These are phyloP conservation scores for Cylindrodendrum hubeiense DNA, from an alignment of 2,329 filamentous ascomycete genomes.

Conservation along the genomic window DNA sequence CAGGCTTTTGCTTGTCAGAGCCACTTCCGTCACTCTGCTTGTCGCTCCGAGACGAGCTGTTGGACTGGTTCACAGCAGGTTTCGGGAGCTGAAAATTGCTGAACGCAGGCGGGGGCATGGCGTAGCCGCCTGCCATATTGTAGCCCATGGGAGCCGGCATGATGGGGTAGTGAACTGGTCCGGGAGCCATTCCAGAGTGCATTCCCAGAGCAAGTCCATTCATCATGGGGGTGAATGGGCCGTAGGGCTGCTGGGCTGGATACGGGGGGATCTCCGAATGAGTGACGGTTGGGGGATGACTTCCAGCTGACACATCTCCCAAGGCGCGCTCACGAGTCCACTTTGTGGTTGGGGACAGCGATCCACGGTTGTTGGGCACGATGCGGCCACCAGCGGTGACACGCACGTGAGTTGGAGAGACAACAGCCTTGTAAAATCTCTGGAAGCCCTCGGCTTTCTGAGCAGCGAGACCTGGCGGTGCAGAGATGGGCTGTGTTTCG, in stretches of 20 bases:
- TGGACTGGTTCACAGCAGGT: conserved; percentile 36
- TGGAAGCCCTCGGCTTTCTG: conserved; percentile 76
- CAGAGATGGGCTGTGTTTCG: conserved; percentile 62
- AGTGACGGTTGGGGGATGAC: conserved; percentile 35
- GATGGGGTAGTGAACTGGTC: conserved; percentile 49
- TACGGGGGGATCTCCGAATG: conserved; percentile 38
- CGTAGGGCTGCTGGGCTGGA: conserved; percentile 46
- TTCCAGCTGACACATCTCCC: conserved; percentile 36
- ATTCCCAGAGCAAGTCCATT: conserved; percentile 49
- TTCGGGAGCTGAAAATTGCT: conserved; percentile 35
- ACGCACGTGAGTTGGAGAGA: conserved; percentile 74
- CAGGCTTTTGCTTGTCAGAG: conserved; percentile 48
- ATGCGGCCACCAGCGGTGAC: conserved; percentile 77
- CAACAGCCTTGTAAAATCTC: conserved; percentile 76
- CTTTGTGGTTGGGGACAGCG: conserved; percentile 66
- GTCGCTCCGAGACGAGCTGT: conserved; percentile 36
- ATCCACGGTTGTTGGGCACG: conserved; percentile 71
- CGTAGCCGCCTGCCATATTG: conserved; percentile 46
- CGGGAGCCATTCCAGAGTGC: conserved; percentile 46
- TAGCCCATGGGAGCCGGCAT: conserved; percentile 57
- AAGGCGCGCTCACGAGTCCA: conserved; percentile 57
- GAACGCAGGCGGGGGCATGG: conserved; percentile 42
- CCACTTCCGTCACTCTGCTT: conserved; percentile 48
- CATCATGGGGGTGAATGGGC: conserved; percentile 46
- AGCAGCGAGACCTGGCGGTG: conserved; percentile 64